Evolutionary conservation across 495 filamentous ascomycete genomes (phyloP), one percentile per base, ranked within the genome.

Genomic region (Penicillium pulvis): DNA sequence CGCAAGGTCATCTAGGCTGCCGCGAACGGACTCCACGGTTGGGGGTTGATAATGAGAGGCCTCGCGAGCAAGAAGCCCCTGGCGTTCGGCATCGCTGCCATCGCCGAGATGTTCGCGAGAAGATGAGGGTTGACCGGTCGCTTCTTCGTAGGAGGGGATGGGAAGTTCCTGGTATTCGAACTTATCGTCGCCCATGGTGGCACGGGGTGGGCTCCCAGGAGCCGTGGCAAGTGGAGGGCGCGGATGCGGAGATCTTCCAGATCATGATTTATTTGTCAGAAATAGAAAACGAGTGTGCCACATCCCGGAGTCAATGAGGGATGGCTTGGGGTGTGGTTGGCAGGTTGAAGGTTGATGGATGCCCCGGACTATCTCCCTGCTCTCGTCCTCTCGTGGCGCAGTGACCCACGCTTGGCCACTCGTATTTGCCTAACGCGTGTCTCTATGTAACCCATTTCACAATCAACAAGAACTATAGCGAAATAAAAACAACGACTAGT

Each of bases 71-170:
- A 88, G 79, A 12, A 88, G 75, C 23, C 79, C 82, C 68, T 88
- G 83, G 73, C 85, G 76, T 73, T 89, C 86, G 35, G 82, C 75
- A 69, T 86, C 79, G 64, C 82, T 79, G 68, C 80, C 81, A 49
- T 77, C 74, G 67, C 77, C 81, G 35, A 88, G 81, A 58, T 88
- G 82, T 4, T 85, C 86, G 60, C 84, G 85, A 47, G 85, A 84
- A 42, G 87, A 88, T 41, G 76, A 75, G 17, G 85, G 81, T 45
- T 81, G 82, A 23, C 83, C 85, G 36, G 80, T 86, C 53, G 94
- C 92, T 78, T 98, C 94, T 72, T 97, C 93, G 81, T 98, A 98
- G 41, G 89, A 87, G 9, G 93, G 93, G 73, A 98, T 97, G 19
- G 94, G 93, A 54, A 91, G 82, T 50, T 81, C 71, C 64, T 87